Percentiles rank a stretch among this genome's conserved stretches.
Conservation (phyloP, 176 grass and related monocot genomes). For the Dactylis glomerata region DNA sequence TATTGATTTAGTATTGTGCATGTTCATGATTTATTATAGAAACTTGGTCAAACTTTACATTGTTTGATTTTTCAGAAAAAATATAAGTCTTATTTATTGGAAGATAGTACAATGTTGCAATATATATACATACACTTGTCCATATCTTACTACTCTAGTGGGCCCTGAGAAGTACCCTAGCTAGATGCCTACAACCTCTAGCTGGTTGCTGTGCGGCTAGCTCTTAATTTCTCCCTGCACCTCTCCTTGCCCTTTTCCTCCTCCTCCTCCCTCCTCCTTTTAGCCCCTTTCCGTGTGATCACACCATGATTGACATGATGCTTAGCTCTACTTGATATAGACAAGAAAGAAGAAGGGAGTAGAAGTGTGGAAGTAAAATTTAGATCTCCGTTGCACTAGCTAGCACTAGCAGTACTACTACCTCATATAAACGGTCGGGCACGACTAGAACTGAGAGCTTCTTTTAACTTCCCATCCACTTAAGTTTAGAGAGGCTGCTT, state of each 20-base stretch:
- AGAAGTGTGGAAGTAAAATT: background rate
- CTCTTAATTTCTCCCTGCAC: background rate
- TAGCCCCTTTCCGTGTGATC: background rate
- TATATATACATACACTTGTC: background rate
- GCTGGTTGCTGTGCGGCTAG: background rate
- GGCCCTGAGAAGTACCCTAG: background rate
- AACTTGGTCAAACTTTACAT: no score
- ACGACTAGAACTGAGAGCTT: background rate
- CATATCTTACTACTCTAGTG: background rate
- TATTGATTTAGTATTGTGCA: no score
- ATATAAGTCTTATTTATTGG: no score
- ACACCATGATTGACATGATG: background rate
- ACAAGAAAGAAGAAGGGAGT: background rate
- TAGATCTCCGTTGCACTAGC: background rate
- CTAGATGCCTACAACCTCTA: conserved; percentile 11
- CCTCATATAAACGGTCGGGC: background rate
- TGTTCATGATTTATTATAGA: no score
- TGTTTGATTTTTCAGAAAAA: no score
- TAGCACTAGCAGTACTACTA: background rate
- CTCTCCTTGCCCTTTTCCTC: background rate
- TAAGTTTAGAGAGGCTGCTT: background rate
- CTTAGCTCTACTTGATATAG: background rate
- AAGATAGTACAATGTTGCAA: background rate
- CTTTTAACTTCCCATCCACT: background rate
- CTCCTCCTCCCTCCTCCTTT: conserved; percentile 16